Conservation (phyloP, 2,329 filamentous ascomycete genomes). For the Trichoderma afroharzianum region DNA sequence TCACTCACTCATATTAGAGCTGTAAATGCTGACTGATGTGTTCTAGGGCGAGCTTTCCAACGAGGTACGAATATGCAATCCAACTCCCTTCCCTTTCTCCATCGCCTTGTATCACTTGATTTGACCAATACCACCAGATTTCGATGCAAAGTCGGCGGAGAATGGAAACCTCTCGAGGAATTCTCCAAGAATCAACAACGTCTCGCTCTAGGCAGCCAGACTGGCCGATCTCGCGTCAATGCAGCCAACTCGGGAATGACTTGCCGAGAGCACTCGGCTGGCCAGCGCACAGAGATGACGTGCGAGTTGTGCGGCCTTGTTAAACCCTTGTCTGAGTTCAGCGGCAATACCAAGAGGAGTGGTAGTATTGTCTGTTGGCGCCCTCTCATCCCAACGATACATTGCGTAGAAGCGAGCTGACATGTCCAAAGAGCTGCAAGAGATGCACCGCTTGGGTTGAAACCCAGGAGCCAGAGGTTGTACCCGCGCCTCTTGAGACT, state of each 20-base stretch:
- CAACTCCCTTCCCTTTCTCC: background rate
- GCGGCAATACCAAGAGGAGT: slow-evolving; percentile 26
- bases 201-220: slow-evolving; percentile 23
- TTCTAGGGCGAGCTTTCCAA: slow-evolving; percentile 16
- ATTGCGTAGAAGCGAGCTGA: slow-evolving; percentile 9
- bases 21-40: background rate
- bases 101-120: background rate
- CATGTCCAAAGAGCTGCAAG: slow-evolving; percentile 29
- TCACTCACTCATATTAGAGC: background rate
- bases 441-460: slow-evolving; percentile 36
- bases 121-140: slow-evolving; percentile 23
- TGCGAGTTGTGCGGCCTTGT: slow-evolving; percentile 32
- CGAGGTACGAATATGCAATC: slow-evolving; percentile 16
- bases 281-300: slow-evolving; percentile 24
- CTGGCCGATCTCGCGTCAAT: slow-evolving; percentile 20
- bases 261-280: slow-evolving; percentile 33
- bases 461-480: slow-evolving; percentile 33
- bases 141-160: slow-evolving; percentile 35
- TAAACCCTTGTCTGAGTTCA: slow-evolving; percentile 30
- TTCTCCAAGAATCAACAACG: slow-evolving; percentile 35
- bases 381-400: background rate
- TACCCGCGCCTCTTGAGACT: slow-evolving; percentile 29
- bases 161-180: slow-evolving; percentile 31
- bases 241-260: slow-evolving; percentile 35
- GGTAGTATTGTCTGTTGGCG: slow-evolving; percentile 30